phyloP scores from a whole-genome alignment of 1,139 yeast genomes.

The Scheffersomyces illinoinensis region DNA sequence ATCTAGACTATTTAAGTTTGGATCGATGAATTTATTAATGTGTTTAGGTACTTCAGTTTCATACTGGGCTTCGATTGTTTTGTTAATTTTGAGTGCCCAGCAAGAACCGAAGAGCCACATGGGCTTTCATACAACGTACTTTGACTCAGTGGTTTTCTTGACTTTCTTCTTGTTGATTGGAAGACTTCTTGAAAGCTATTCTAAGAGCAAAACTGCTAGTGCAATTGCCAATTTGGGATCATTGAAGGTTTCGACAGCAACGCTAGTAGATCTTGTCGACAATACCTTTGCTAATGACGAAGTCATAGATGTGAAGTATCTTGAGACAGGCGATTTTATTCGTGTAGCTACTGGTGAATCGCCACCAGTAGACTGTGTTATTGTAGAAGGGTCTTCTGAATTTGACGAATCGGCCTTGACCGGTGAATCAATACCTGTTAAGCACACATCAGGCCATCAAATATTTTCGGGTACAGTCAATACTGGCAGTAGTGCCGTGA shows the following conservation, averaged over 20 bases:
- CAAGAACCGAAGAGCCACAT: constrained; percentile 23
- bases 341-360: constrained; percentile 66
- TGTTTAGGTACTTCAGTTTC: constrained; percentile 72
- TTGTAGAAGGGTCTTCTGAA: constrained; percentile 55
- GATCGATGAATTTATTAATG: constrained; percentile 76
- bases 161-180: constrained; percentile 73
- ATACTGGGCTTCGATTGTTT: constrained; percentile 65
- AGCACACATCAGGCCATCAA: constrained; percentile 56
- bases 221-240: constrained; percentile 57
- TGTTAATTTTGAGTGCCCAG: constrained; percentile 52
- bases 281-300: constrained; percentile 29
- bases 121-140: constrained; percentile 66
- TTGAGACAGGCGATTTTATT: constrained; percentile 66
- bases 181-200: constrained; percentile 62
- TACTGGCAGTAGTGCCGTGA: constrained; percentile 53
- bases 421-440: constrained; percentile 63
- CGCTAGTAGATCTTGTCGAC: constrained; percentile 39
- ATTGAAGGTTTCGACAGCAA: constrained; percentile 53
- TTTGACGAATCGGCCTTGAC: constrained; percentile 80
- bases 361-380: constrained; percentile 70
- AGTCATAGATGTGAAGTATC: constrained; percentile 47
- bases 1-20: constrained; percentile 63
- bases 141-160: constrained; percentile 76
- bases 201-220: constrained; percentile 67
- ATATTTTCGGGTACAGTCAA: constrained; percentile 75